These are phyloP conservation scores for Saccharomycopsis hybrid DNA, from an alignment of 1,139 yeast species.

Conservation along the genomic window DNA sequence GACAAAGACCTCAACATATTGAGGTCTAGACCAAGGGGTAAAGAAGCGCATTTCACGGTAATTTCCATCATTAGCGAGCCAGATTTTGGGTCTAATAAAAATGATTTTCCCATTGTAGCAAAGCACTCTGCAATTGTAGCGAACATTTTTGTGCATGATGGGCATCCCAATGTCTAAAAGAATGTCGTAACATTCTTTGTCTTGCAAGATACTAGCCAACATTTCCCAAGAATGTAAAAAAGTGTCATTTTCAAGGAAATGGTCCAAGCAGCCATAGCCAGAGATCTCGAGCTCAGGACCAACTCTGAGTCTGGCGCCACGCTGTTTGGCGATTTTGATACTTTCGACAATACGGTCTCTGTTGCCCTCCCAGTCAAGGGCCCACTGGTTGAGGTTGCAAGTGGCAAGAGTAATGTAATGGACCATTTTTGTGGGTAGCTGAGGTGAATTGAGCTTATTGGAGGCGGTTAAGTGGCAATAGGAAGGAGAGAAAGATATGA, in stretches of 20 bases:
- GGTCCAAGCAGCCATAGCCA: constrained; percentile 95
- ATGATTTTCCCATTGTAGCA: constrained; percentile 74
- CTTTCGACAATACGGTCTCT: constrained; percentile 83
- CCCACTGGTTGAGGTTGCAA: constrained; percentile 93
- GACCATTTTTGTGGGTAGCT: constrained; percentile 33
- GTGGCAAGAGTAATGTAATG: constrained; percentile 53
- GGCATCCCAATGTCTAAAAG: constrained; percentile 94
- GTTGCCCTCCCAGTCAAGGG: constrained; percentile 95
- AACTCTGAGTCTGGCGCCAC: constrained; percentile 77
- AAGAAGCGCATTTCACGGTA: constrained; percentile 96
- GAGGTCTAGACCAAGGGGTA: constrained; percentile 85
- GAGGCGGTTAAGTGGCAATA: too few relatives aligned
- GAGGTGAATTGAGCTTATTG: too few relatives aligned
- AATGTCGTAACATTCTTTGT: constrained; percentile 65
- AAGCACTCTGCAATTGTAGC: constrained; percentile 85
- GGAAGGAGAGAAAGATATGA: too few relatives aligned
- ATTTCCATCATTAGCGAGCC: constrained; percentile 95
- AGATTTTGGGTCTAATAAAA: constrained; percentile 83
- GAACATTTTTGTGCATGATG: constrained; percentile 73
- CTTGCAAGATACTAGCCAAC: constrained; percentile 65
- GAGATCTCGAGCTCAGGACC: constrained; percentile 96
- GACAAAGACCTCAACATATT: constrained; percentile 61
- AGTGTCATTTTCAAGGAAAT: constrained; percentile 84
- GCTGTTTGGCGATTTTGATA: constrained; percentile 65
- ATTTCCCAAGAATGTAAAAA: constrained; percentile 93